Evolutionary conservation across 2,329 filamentous ascomycete species (phyloP).

Genomic region (Penicillium expansum): DNA sequence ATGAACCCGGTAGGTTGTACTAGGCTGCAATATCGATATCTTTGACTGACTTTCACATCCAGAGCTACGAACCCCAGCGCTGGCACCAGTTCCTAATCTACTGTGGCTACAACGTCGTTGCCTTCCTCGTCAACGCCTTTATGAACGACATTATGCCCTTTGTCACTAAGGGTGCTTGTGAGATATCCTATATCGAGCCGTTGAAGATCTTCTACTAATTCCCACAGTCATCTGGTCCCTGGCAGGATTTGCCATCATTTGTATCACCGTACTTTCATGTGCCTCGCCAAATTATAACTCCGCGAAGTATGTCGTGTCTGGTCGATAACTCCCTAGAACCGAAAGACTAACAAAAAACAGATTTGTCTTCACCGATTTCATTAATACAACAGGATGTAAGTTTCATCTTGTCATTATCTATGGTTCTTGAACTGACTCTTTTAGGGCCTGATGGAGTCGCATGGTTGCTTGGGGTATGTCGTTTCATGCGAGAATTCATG

Average conservation of each 20-base stretch:
- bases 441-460: slow-evolving; percentile 60
- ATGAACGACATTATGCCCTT: slow-evolving; percentile 60
- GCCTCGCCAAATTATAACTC: slow-evolving; percentile 64
- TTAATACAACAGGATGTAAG: slow-evolving; percentile 64
- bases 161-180: slow-evolving; percentile 64
- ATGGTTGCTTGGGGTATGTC: slow-evolving; percentile 45
- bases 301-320: slow-evolving; percentile 52
- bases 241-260: slow-evolving; percentile 66
- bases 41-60: background rate
- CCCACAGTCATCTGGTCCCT: slow-evolving; percentile 64
- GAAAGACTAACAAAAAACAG: slow-evolving; percentile 19
- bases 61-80: slow-evolving; percentile 53
- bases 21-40: background rate
- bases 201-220: background rate
- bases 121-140: slow-evolving; percentile 65
- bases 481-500: background rate
- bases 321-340: no score
- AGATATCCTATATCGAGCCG: slow-evolving; percentile 7
- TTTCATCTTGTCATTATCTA: background rate
- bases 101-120: slow-evolving; percentile 59
- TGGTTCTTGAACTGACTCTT: slow-evolving; percentile 12
- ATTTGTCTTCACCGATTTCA: slow-evolving; percentile 61
- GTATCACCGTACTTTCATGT: slow-evolving; percentile 65
- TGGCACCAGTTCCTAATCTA: slow-evolving; percentile 77
- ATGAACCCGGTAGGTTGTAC: slow-evolving; percentile 48